Percentiles rank a stretch among this genome's conserved stretches.
Evolutionary conservation across 495 filamentous ascomycete genomes (phyloP).

Genomic region (Astrothelium macrocarpum): DNA sequence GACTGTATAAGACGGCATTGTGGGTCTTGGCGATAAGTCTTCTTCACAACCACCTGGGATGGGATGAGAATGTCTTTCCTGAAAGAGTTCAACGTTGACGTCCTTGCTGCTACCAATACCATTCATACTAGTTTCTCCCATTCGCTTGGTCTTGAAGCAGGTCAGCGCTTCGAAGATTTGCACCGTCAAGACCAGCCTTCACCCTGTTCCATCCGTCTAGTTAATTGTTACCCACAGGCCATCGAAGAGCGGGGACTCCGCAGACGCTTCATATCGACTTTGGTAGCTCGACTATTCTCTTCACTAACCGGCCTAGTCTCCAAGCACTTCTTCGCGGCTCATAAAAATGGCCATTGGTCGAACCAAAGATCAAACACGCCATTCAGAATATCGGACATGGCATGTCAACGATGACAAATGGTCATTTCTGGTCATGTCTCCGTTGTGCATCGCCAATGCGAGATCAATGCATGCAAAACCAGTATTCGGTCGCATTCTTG

Average conservation of each 20-base stretch:
- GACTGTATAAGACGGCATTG: background rate
- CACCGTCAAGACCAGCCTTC: background rate
- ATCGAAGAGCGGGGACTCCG: background rate
- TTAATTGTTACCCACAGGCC: background rate
- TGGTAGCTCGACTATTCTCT: conserved; percentile 1
- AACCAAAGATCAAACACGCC: conserved; percentile 22
- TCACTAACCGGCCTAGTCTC: conserved; percentile 13
- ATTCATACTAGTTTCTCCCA: background rate
- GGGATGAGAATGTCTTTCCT: background rate
- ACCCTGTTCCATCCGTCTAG: background rate
- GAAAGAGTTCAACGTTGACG: background rate
- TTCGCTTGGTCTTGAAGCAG: background rate
- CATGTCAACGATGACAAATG: conserved; percentile 25
- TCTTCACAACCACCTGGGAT: background rate
- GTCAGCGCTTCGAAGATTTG: background rate
- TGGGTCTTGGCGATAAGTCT: background rate
- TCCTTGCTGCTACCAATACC: background rate
- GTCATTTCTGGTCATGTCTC: background rate
- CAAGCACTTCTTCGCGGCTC: conserved; percentile 9
- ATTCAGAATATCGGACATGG: conserved; percentile 34
- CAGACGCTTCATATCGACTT: conserved; percentile 1
- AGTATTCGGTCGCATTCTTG: background rate
- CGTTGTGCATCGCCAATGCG: background rate
- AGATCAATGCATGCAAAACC: background rate
- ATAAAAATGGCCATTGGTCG: conserved; percentile 25